Base-by-base conservation (phyloP, 208 protist genomes). In the Naegleria fowleri region DNA sequence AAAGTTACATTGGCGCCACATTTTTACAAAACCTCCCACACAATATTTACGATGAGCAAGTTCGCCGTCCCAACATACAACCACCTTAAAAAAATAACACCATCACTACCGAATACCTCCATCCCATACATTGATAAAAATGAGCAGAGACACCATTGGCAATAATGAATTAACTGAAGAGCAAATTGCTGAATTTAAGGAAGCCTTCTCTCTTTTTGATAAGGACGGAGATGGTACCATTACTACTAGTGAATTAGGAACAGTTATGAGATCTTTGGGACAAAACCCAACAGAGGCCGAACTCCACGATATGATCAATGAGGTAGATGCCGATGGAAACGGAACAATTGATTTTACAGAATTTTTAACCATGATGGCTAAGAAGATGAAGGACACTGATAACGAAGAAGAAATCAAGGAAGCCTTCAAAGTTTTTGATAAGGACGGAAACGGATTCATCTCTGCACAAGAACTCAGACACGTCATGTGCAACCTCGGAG, bases 181-280 rank as follows among this genome's bases (percentile, higher is more conserved):
- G 88, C 97, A 99, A 94, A 97, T 98, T 40, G 95, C 97, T 43
- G 97, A 99, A 94, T 99, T 99, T 93, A 97, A 99, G 93, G 98
- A 99, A 93, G 99, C 99, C 16, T 99, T 99, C 94, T 97, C 96
- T 83, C 94, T 99, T 15, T 99, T 99, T 90, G 99, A 99, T 92
- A 98, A 97, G 87, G 97, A 99, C 93, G 98, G 97, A 83, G 98
- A 99, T 95, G 98, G 98, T 75, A 95, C 93, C 84, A 98, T 99
- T 92, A 97, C 96, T 22, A 97, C 96, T n/a, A 96, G 97, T 43
- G 98, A 99, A 94, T 94, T 99, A 11, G 99, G 98, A 91, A 97
- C 96, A 52, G 97, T 99, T 40, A 99, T 99, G 97, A 97, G 99
- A 83, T 98, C 98, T 19, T 94, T 99, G 25, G 99, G 99, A 29